phyloP scores from a whole-genome alignment of 2,329 filamentous ascomycete genomes.

The Cadophora malorum region DNA sequence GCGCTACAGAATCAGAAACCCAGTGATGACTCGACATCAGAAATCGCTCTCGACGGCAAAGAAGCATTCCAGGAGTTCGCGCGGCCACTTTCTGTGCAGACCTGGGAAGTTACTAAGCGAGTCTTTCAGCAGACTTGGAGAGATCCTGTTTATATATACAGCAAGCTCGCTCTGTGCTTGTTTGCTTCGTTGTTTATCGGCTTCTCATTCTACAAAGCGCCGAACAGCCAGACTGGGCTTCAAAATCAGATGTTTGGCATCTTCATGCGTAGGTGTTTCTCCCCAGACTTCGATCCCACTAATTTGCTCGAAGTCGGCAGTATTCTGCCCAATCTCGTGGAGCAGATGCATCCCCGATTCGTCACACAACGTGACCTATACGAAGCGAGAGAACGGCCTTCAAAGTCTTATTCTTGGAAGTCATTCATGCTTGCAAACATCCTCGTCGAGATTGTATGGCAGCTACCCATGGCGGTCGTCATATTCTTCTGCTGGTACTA shows the following conservation, averaged over 20 bases:
- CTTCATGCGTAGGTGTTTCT: slow-evolving; percentile 66
- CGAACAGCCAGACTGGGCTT: slow-evolving; percentile 64
- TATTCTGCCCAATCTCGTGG: slow-evolving; percentile 75
- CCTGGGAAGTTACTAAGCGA: slow-evolving; percentile 59
- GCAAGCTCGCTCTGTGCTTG: slow-evolving; percentile 41
- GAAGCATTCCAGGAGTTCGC: slow-evolving; percentile 62
- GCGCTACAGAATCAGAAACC: slow-evolving; percentile 47
- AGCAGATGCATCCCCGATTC: slow-evolving; percentile 78
- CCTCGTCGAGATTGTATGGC: slow-evolving; percentile 85
- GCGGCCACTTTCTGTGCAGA: slow-evolving; percentile 64
- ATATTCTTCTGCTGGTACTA: slow-evolving; percentile 88
- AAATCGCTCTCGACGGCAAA: slow-evolving; percentile 42
- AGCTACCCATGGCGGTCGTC: slow-evolving; percentile 72
- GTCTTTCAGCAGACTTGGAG: slow-evolving; percentile 71
- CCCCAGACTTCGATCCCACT: slow-evolving; percentile 66
- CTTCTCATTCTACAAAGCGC: slow-evolving; percentile 72
- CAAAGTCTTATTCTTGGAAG: slow-evolving; percentile 81
- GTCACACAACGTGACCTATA: slow-evolving; percentile 61
- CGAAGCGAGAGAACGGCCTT: slow-evolving; percentile 72
- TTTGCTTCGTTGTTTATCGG: slow-evolving; percentile 60
- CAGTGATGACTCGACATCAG: slow-evolving; percentile 53
- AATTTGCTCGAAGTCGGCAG: slow-evolving; percentile 56
- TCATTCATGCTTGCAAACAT: slow-evolving; percentile 74
- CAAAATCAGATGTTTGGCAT: slow-evolving; percentile 77
- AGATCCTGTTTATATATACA: slow-evolving; percentile 63